phyloP scores from a whole-genome alignment of 106 monocot genomes.

The Platanthera zijinensis region DNA sequence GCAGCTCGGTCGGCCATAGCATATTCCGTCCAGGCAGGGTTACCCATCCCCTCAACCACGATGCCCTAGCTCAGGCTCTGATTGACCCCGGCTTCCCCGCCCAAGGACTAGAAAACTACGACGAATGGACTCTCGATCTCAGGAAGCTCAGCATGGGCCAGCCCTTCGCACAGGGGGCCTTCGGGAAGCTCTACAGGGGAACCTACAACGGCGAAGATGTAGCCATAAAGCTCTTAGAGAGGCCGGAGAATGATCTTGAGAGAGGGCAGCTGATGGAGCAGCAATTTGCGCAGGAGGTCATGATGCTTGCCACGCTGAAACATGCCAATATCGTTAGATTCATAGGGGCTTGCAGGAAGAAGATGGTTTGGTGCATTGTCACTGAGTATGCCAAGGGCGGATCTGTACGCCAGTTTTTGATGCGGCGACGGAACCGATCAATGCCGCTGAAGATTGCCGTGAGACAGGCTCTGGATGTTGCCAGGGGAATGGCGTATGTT shows the following conservation, averaged over 20 bases:
- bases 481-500: conserved; percentile 61
- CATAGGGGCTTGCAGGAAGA: conserved; percentile 57
- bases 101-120: conserved; percentile 41
- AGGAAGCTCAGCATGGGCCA: conserved; percentile 49
- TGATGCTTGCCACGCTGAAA: conserved; percentile 66
- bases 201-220: conserved; percentile 63
- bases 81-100: conserved; percentile 41
- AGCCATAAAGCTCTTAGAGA: conserved; percentile 58
- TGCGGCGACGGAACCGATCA: conserved; percentile 44
- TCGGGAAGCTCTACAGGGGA: conserved; percentile 67
- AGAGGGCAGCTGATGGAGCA: conserved; percentile 58
- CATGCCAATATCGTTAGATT: conserved; percentile 57
- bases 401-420: conserved; percentile 52
- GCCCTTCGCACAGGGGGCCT: conserved; percentile 68
- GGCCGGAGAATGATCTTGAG: conserved; percentile 49
- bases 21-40: conserved; percentile 28
- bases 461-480: conserved; percentile 57
- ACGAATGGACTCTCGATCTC: conserved; percentile 61
- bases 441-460: conserved; percentile 54
- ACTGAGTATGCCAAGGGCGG: conserved; percentile 76
- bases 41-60: conserved; percentile 33
- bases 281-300: conserved; percentile 66
- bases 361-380: conserved; percentile 70
- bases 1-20: conserved; percentile 32
- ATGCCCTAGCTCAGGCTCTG: conserved; percentile 47